Base-by-base conservation (phyloP, 805 yeast genomes). In the Barnettozyma botsteinii region DNA sequence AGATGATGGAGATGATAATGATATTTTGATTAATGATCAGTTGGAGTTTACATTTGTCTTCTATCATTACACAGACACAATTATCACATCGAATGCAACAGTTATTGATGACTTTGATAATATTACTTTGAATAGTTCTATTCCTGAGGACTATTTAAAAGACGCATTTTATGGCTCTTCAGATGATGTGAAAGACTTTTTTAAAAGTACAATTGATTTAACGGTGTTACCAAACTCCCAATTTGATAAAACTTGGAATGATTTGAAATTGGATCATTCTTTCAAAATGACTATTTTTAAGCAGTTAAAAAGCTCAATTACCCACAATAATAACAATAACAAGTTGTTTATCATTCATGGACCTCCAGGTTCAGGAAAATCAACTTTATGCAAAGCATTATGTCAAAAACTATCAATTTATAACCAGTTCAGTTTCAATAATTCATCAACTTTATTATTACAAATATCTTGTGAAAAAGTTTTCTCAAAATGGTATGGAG, bases 291-390 rank as follows among this genome's bases (percentile, higher is more conserved):
- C 50, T 20, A 37, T 66, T 23, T 56, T 55, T 36, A 55, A 55
- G 25, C 60, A 62, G 19, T 2, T 26, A 5, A 9, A 14, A 13
- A 35, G 15, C 40, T 17, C 29, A 11, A n/a, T 35, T 27, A 13
- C 52, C 45, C 33, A 44, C 6, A n/a, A 14, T 10, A 7, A 17
- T 5, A 28, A 20, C 20, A 20, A 10, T 15, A 27, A 27, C 21
- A 35, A 51, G 27, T 34, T 61, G 5, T 40, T 59, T 11, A 37
- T 61, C 5, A 46, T 69, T 1, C 66, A 68, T 49, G 75, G 75
- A 0, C 68, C 72, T 3, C 72, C 75, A 4, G 75, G 75, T 1
- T 65, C 72, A 3, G 75, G 75, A 5, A 70, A 70, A 50, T 66
- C 73, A 1, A 64, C 70, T 2, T 37, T 69, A 4, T 65, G 70